Percentiles rank a stretch among this genome's conserved stretches.
Conservation (phyloP, 2,329 filamentous ascomycete genomes). For the Colletotrichum destructivum region DNA sequence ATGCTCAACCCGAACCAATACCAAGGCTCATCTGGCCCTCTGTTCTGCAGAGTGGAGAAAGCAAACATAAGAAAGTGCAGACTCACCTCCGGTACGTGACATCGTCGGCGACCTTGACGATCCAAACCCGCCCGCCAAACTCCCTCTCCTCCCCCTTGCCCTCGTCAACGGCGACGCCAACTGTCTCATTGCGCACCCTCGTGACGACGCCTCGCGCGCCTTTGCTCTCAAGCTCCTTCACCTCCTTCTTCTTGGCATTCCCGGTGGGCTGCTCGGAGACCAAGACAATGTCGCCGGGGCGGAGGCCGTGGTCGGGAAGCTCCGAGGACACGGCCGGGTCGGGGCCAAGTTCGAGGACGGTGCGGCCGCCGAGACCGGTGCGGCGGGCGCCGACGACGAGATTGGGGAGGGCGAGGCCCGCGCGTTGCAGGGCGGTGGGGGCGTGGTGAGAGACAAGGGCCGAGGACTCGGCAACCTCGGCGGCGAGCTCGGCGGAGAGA, state of each 20-base stretch:
- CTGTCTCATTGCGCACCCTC: conserved; percentile 68
- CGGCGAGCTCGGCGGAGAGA: conserved; percentile 78
- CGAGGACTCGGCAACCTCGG: conserved; percentile 80
- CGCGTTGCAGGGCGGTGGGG: conserved; percentile 79
- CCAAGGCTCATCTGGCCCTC: neutral
- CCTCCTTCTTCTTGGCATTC: conserved; percentile 79
- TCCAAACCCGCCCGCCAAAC: conserved; percentile 69
- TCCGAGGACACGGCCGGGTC: conserved; percentile 79
- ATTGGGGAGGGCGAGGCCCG: conserved; percentile 85
- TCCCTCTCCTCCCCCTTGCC: conserved; percentile 66
- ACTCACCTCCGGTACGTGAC: conserved; percentile 73
- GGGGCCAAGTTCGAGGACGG: conserved; percentile 83
- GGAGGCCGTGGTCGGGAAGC: conserved; percentile 82
- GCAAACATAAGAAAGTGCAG: neutral
- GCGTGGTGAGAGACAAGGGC: conserved; percentile 77
- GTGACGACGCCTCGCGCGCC: conserved; percentile 81
- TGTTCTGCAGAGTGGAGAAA: too few relatives aligned
- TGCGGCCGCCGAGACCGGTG: conserved; percentile 92
- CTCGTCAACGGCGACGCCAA: conserved; percentile 80
- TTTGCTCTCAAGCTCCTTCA: conserved; percentile 77
- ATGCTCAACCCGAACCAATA: neutral
- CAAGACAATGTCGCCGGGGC: conserved; percentile 83
- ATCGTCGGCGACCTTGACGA: conserved; percentile 78
- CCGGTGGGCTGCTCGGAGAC: conserved; percentile 83
- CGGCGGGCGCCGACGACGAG: conserved; percentile 81